These are phyloP conservation scores for Rhizoctonia solani DNA, from an alignment of 1,284 basidiomycete genomes.

Conservation along the genomic window DNA sequence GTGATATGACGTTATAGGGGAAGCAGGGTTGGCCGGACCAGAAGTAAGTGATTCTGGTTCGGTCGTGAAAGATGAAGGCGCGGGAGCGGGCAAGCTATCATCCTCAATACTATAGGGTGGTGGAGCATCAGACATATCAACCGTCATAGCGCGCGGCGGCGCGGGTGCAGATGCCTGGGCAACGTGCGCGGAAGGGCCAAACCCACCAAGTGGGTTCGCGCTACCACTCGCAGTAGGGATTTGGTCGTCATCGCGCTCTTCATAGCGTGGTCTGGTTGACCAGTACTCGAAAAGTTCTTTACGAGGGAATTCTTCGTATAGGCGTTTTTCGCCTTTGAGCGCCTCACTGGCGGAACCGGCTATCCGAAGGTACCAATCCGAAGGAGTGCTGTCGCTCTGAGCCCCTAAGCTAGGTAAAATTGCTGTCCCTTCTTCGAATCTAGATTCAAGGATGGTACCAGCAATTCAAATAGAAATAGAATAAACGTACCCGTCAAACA, in stretches of 20 bases:
- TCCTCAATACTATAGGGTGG: constrained; percentile 69
- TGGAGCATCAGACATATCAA: constrained; percentile 60
- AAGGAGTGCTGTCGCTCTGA: constrained; percentile 63
- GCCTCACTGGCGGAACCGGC: constrained; percentile 70
- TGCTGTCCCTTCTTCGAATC: constrained; percentile 79
- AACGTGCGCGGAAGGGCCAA: not conserved
- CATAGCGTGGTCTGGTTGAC: constrained; percentile 61
- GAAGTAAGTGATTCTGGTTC: constrained; percentile 16
- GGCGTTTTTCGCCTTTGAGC: constrained; percentile 61
- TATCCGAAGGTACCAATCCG: constrained; percentile 82
- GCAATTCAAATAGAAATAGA: not conserved
- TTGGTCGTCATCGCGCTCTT: constrained; percentile 46
- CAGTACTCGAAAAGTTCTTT: constrained; percentile 77
- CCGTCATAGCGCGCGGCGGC: constrained; percentile 41
- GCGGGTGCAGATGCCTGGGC: constrained; percentile 5
- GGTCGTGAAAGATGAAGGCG: not conserved
- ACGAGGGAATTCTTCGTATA: constrained; percentile 60
- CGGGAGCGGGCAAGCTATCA: constrained; percentile 44
- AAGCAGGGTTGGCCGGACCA: not conserved
- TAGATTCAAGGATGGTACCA: constrained; percentile 41
- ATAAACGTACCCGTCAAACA: constrained; percentile 77
- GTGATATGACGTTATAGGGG: not conserved
- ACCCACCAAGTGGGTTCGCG: not conserved
- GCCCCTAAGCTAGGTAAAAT: constrained; percentile 72
- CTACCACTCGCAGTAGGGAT: constrained; percentile 40